Evolutionary conservation across 1,284 basidiomycete species (phyloP).

Genomic region (Rhodotorula sp.): DNA sequence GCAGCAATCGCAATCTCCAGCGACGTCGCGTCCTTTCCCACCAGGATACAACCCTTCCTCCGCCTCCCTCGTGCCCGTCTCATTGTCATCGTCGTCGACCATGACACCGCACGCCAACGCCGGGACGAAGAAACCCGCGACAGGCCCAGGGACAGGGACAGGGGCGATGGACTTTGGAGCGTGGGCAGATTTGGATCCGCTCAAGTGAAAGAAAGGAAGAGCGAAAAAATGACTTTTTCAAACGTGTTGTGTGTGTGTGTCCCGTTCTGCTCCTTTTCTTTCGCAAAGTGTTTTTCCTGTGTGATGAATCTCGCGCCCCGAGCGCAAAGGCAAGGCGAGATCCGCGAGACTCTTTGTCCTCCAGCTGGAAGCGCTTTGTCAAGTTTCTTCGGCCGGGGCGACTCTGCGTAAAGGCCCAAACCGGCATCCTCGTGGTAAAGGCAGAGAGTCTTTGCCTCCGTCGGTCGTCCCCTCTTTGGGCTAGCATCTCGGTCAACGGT

Average conservation of each 20-base stretch:
- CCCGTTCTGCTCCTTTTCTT: no score
- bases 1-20: background rate
- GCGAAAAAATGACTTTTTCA: background rate
- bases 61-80: slow-evolving; percentile 15
- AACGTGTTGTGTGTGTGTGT: no score
- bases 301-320: no score
- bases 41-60: slow-evolving; percentile 17
- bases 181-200: slow-evolving; percentile 41
- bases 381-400: no score
- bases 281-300: no score
- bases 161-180: slow-evolving; percentile 14
- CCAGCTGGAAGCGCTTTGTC: no score
- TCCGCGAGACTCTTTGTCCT: no score
- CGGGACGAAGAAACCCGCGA: background rate
- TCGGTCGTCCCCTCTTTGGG: no score
- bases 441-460: no score
- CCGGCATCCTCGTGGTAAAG: no score
- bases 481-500: background rate
- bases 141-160: background rate
- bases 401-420: no score
- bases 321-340: no score
- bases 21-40: slow-evolving; percentile 12
- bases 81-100: background rate
- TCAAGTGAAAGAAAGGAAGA: slow-evolving; percentile 17
- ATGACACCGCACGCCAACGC: background rate